These are phyloP conservation scores for Astrephomene gubernaculifera DNA, from an alignment of 139 green algal species.

Conservation along the genomic window DNA sequence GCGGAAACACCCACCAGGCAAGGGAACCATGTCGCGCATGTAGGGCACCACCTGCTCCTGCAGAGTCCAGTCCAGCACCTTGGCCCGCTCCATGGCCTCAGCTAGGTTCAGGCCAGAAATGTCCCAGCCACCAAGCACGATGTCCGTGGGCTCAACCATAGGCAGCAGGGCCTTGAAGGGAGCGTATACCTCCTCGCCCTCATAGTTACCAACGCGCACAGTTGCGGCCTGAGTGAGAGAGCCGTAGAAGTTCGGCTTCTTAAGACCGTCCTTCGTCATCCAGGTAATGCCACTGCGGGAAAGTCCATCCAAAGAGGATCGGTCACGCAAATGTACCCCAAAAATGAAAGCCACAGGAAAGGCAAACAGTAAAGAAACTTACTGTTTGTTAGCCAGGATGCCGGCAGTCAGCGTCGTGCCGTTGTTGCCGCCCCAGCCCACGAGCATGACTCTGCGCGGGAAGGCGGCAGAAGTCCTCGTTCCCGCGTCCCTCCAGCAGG, in stretches of 20 bases:
- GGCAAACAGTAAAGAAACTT: constrained; percentile 45
- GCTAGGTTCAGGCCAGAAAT: constrained; percentile 95
- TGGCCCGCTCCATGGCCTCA: constrained; percentile 92
- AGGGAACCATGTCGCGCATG: constrained; percentile 93
- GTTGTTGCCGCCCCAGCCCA: constrained; percentile 99
- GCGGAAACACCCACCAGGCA: constrained; percentile 82
- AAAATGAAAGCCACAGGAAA: not conserved
- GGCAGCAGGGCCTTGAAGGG: constrained; percentile 94
- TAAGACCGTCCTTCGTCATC: constrained; percentile 98
- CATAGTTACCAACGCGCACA: constrained; percentile 93
- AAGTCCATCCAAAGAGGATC: not conserved
- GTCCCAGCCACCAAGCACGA: constrained; percentile 98
- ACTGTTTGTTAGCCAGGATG: constrained; percentile 97
- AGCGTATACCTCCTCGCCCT: constrained; percentile 94
- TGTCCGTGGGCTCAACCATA: constrained; percentile 96
- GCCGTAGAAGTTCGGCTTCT: constrained; percentile 98
- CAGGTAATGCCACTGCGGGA: constrained; percentile 93
- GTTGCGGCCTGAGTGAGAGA: constrained; percentile 96
- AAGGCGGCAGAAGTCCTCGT: not conserved
- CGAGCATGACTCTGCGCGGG: constrained; percentile 95
- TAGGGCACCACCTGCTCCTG: constrained; percentile 96
- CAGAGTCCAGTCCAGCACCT: constrained; percentile 95
- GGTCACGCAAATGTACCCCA: not conserved
- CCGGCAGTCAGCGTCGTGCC: constrained; percentile 95
- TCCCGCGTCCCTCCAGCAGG: no score